Base-by-base conservation (phyloP, 140 eudicot species). In the Bidens hawaiensis region DNA sequence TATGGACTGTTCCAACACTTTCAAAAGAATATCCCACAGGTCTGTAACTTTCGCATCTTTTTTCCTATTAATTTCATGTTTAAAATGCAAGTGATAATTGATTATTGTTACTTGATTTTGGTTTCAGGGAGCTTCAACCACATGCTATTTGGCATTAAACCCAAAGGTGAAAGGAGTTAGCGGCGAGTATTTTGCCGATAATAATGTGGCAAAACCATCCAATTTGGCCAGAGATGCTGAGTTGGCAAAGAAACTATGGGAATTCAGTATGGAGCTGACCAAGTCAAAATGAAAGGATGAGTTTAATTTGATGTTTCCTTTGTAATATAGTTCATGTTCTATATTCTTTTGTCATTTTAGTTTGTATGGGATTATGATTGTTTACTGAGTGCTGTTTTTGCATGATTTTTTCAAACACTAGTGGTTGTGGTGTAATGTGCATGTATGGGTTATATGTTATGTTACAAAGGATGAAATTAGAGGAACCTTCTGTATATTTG, bases 201-300 rank as follows among this genome's bases (percentile, higher is more conserved):
- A 69, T 15, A 69, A 75, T 75, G 70, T 68, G 75, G 76, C 61
- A 30, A 75, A 53, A 68, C 71, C 76, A 16, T 61, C 67, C 3
- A 34, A 34, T 33, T 4, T 15, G 36, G 80, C 67, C 49, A 62
- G 5, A 24, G 67, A 75, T 69, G 36, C 70, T 6, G 80, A 75
- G 71, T 45, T 75, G 66, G 80, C 80, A 17, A 75, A 75, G 76
- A 75, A 75, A 51, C 75, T 75, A 47, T 75, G 80, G 80, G 80
- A 75, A 57, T 75, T 50, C 9, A 61, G 80, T 26, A 47, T 46
- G 62, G 53, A 65, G 56, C 38, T 73, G 36, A 57, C 78, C 23
- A 21, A 52, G 13, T 33, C 73, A 46, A 73, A 73, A 55, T 73
- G 73, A 73, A 47, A 18, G 18, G 0, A 36, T 38, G 17, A 53